A percentile compares a stretch with the other conserved stretches of the same genome.
phyloP scores from a whole-genome alignment of 2,329 filamentous ascomycete genomes.

The Beauveria sp. region DNA sequence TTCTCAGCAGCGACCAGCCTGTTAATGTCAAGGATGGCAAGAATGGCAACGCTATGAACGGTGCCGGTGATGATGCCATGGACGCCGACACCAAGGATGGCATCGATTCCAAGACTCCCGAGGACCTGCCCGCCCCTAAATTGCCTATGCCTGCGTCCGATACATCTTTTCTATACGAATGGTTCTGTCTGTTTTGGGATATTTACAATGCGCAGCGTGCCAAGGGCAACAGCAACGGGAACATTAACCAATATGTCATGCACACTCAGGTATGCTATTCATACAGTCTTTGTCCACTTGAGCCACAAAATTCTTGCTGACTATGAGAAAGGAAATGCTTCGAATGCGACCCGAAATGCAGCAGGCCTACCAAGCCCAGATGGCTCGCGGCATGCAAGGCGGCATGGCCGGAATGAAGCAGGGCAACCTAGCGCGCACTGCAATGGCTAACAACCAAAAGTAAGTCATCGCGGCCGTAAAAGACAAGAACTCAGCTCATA shows the following conservation, averaged over 20 bases:
- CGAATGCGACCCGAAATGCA: conserved; percentile 60
- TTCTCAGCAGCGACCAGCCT: conserved; percentile 59
- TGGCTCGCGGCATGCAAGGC: conserved; percentile 62
- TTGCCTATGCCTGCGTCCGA: conserved; percentile 57
- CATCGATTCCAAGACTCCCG: conserved; percentile 63
- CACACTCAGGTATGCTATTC: conserved; percentile 66
- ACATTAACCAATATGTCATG: conserved; percentile 67
- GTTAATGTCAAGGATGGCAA: conserved; percentile 64
- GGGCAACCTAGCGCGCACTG: conserved; percentile 60
- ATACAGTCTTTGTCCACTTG: conserved; percentile 16
- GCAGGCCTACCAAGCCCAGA: conserved; percentile 48
- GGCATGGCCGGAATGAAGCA: conserved; percentile 50
- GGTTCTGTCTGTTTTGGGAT: conserved; percentile 98
- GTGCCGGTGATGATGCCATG: conserved; percentile 66
- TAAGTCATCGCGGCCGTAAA: conserved; percentile 31
- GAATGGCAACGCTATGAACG: conserved; percentile 61
- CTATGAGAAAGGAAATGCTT: conserved; percentile 68
- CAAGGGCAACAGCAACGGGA: conserved; percentile 49
- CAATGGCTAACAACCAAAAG: conserved; percentile 73
- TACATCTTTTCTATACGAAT: conserved; percentile 87
- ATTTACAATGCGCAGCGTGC: conserved; percentile 78
- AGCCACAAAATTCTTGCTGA: conserved; percentile 56
- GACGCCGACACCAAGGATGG: conserved; percentile 79
- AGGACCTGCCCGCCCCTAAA: conserved; percentile 70
- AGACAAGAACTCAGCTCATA: not conserved